Base-by-base conservation (phyloP, 352 stramenopile species). In the Globisporangium barbulae region DNA sequence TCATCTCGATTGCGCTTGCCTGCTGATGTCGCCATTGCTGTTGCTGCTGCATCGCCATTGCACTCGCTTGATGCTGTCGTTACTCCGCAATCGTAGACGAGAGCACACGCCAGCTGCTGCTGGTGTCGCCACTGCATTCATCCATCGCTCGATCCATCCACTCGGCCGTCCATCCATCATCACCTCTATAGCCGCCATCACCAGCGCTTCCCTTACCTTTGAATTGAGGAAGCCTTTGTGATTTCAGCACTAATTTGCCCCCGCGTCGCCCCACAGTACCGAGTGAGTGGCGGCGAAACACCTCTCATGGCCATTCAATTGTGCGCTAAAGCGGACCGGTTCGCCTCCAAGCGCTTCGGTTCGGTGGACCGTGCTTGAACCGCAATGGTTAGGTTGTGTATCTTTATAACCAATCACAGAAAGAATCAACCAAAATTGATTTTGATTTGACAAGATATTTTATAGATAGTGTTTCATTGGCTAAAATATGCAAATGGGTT, bases 171-270 rank as follows among this genome's bases (percentile, higher is more conserved):
- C 31, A 56, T 35, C 21, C 25, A 53, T n/a, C 53, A 13, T 33
- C 47, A 25, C 52, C 30, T 44, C 37, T 52, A 35, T 31, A 19
- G 31, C 33, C 52, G 39, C 30, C 28, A 25, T 53, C 59, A 53
- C 49, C 31, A 53, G n/a, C 52, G 56, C 52, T 63, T 72, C 55
- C 59, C 74, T 79, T 85, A 88, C 80, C 78, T 89, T 86, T 79
- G 70, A 80, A 79, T 87, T 87, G 82, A 90, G 82, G 82, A 89
- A 89, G 79, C 82, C 76, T 91, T 89, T 88, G 82, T 89, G 82
- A 88, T 91, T 91, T 89, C 75, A 90, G 83, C 83, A 90, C 83
- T 91, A 88, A 65, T 75, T 77, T 61, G 62, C 68, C 53, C 42
- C 54, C 28, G 50, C 44, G 39, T 9, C 45, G 21, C 25, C 8